Conservation (phyloP, 768 basidiomycete species). For the Hirschioporus abietinus region DNA sequence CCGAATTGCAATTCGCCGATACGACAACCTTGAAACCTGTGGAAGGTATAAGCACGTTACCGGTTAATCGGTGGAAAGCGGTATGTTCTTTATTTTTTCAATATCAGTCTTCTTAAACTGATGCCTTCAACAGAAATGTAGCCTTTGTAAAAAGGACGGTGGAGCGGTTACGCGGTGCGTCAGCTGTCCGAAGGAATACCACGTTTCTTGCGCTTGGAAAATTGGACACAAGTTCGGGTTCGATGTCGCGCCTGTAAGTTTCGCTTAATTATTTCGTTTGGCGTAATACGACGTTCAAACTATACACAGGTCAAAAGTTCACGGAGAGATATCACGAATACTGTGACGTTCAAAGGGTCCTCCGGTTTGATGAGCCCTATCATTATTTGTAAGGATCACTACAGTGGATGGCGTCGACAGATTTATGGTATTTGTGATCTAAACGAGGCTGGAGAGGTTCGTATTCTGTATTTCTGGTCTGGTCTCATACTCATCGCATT, state of each 20-base stretch:
- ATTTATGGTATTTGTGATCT: conserved; percentile 83
- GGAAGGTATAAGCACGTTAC: conserved; percentile 78
- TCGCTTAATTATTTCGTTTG: conserved; percentile 3
- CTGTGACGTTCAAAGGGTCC: conserved; percentile 72
- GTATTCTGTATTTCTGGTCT: conserved; percentile 17
- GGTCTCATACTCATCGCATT: not conserved
- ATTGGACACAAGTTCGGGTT: conserved; percentile 85
- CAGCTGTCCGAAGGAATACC: conserved; percentile 78
- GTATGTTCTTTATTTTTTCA: conserved; percentile 38
- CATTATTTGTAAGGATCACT: conserved; percentile 74
- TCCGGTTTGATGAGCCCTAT: conserved; percentile 75
- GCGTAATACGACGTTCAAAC: not conserved
- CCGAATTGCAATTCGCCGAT: conserved; percentile 81
- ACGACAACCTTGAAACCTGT: conserved; percentile 67
- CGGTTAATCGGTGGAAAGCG: conserved; percentile 64
- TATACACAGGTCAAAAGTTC: conserved; percentile 65
- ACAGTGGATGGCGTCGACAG: conserved; percentile 46
- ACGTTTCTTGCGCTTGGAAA: conserved; percentile 88
- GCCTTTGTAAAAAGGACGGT: conserved; percentile 61
- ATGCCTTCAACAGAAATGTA: conserved; percentile 53
- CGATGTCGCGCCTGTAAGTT: conserved; percentile 76
- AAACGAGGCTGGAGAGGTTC: conserved; percentile 77
- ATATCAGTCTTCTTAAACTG: conserved; percentile 3
- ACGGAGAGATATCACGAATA: conserved; percentile 58
- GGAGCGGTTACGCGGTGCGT: conserved; percentile 83